Percentiles rank a stretch among this genome's conserved stretches.
Conservation (phyloP, 140 eudicot genomes). For the Senecio squalidus region DNA sequence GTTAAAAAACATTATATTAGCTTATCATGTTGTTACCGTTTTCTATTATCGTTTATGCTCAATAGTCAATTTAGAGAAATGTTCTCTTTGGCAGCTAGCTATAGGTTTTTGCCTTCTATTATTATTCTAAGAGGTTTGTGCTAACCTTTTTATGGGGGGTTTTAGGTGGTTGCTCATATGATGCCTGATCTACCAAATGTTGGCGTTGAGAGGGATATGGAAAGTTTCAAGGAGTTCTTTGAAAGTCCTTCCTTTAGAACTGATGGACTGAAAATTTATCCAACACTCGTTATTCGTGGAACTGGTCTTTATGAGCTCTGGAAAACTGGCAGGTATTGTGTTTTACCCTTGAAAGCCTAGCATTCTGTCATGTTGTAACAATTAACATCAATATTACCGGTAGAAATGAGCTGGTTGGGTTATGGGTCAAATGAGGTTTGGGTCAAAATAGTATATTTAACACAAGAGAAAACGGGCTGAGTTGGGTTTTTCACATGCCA, state of each 20-base stretch:
- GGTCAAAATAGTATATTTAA: too few relatives aligned
- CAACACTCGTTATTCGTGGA: constrained; percentile 97
- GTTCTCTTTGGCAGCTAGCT: too few relatives aligned
- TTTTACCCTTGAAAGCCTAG: neutral
- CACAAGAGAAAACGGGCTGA: too few relatives aligned
- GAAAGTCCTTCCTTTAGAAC: constrained; percentile 90
- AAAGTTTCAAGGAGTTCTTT: constrained; percentile 95
- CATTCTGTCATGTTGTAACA: neutral
- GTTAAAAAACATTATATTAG: too few relatives aligned
- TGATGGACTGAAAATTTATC: constrained; percentile 95
- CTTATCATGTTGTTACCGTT: too few relatives aligned
- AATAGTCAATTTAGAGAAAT: too few relatives aligned
- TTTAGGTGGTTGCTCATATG: constrained; percentile 98
- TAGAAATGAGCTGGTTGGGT: neutral
- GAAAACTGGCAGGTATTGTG: constrained; percentile 89
- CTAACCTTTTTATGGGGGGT: constrained; percentile 12
- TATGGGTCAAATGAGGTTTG: neutral
- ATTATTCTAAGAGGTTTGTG: too few relatives aligned
- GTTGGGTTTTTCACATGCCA: too few relatives aligned
- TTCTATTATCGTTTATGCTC: too few relatives aligned
- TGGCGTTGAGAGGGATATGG: constrained; percentile 96
- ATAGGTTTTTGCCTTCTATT: too few relatives aligned
- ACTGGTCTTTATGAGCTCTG: constrained; percentile 99
- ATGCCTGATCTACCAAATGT: constrained; percentile 99
- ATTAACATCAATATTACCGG: neutral